These are phyloP conservation scores for Capsicum baccatum DNA, from an alignment of 257 asterid genomes.

Conservation along the genomic window DNA sequence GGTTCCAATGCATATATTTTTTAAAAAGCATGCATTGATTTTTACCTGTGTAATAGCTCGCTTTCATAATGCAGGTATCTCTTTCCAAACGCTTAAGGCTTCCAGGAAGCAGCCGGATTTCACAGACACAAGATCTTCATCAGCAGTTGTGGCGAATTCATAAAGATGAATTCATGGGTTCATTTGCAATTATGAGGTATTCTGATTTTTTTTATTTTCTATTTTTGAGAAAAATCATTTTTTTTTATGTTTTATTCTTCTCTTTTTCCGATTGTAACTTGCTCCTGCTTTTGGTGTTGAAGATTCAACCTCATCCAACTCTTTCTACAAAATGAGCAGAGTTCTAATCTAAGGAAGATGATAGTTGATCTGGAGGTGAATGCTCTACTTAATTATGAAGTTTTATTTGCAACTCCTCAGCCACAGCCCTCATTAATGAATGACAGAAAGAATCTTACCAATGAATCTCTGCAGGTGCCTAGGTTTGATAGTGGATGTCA, in stretches of 20 bases:
- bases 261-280: constrained; percentile 20
- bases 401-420: constrained; percentile 11
- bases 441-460: constrained; percentile 3
- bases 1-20: too few species aligned
- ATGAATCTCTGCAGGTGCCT: constrained; percentile 61
- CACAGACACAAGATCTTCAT: constrained; percentile 56
- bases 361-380: constrained; percentile 91
- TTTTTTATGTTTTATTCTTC: too few species aligned
- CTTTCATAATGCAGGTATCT: constrained; percentile 66
- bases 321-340: constrained; percentile 71
- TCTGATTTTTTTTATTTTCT: too few species aligned
- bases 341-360: constrained; percentile 77
- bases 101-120: constrained; percentile 58
- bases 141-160: constrained; percentile 83
- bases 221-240: too few species aligned
- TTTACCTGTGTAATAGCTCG: neutral
- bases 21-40: neutral
- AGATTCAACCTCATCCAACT: constrained; percentile 94
- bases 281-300: constrained; percentile 32
- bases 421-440: constrained; percentile 10
- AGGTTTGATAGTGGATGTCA: constrained; percentile 87
- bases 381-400: constrained; percentile 11
- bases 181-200: constrained; percentile 92
- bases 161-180: constrained; percentile 78
- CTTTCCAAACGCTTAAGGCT: constrained; percentile 76